Percentiles rank a stretch among this genome's conserved stretches.
Conservation (phyloP, 768 basidiomycete species). For the Suillus occidentalis region DNA sequence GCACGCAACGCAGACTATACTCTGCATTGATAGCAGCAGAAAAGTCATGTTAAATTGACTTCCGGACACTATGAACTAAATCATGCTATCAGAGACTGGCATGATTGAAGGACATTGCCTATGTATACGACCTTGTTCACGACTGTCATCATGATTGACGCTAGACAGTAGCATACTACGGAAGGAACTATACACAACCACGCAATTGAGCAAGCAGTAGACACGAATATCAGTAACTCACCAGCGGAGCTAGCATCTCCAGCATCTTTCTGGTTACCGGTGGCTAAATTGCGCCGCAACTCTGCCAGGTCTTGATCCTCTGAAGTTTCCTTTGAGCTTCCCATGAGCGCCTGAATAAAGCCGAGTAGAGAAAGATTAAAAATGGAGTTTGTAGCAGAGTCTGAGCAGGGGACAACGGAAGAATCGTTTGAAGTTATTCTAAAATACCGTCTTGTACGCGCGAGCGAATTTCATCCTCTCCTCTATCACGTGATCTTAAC, state of each 20-base stretch:
- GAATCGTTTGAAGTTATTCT: background rate
- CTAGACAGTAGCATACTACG: conserved; percentile 85
- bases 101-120: too few relatives aligned
- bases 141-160: conserved; percentile 95
- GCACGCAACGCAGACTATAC: conserved; percentile 79
- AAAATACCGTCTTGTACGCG: background rate
- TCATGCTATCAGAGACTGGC: conserved; percentile 5
- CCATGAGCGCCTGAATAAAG: conserved; percentile 5
- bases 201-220: background rate
- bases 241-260: conserved; percentile 21
- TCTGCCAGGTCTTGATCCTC: conserved; percentile 50
- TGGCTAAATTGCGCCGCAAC: conserved; percentile 51
- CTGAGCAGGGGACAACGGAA: background rate
- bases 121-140: conserved; percentile 77
- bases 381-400: background rate
- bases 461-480: background rate
- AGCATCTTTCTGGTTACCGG: conserved; percentile 31
- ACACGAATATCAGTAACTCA: conserved; percentile 14
- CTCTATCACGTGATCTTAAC: background rate
- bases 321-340: conserved; percentile 10
- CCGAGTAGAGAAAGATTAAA: background rate
- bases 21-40: conserved; percentile 88
- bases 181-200: conserved; percentile 60
- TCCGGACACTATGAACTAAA: conserved; percentile 92
- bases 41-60: conserved; percentile 96